Evolutionary conservation across 345 rosid species (phyloP), one percentile per base, ranked within the genome.

Genomic region (Melastoma malabathricum): DNA sequence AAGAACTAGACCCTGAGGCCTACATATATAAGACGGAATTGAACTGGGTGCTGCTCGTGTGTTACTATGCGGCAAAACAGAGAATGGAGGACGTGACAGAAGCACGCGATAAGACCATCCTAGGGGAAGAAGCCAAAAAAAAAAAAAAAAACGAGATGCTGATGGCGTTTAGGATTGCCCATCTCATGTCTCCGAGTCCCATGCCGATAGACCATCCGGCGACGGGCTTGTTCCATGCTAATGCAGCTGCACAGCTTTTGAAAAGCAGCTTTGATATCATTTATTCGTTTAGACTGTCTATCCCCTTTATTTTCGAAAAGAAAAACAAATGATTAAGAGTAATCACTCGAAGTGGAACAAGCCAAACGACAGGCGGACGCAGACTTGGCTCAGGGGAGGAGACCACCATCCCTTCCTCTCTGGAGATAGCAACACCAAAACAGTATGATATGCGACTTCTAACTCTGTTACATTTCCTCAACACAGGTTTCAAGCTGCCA

Each of bases 121-220:
- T 90, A 0, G 98, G 96, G 13, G 94, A 82, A 64, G 96, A 90
- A 70, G 83, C 68, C 18, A n/a, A n/a, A n/a, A n/a, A n/a, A n/a
- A n/a, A n/a, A n/a, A 89, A 86, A 76, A 96, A 90, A 72, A 92
- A 90, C 15, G 94, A 90, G 76, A 86, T 90, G 94, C 65, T 81
- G 47, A 90, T 90, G 98, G 94, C 92, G 45, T 72, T 86, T 44
- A 77, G 89, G 65, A 90, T 86, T 16, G 81, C n/a, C 87, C 10
- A 84, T 78, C 18, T 72, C 82, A 20, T 90, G 98, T 86, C 44
- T 90, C 98, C 0, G 98, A 90, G 63, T 70, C 60, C 55, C 84
- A 94, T 0, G 94, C 85, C 3, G 96, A 90, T 59, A 68, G 98
- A 67, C 96, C 92, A 61, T 86, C 94, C 10, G 82, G 93, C 45